Conservation (phyloP, 371 early-diverging fungal genomes). For the Mucor circinelloides region DNA sequence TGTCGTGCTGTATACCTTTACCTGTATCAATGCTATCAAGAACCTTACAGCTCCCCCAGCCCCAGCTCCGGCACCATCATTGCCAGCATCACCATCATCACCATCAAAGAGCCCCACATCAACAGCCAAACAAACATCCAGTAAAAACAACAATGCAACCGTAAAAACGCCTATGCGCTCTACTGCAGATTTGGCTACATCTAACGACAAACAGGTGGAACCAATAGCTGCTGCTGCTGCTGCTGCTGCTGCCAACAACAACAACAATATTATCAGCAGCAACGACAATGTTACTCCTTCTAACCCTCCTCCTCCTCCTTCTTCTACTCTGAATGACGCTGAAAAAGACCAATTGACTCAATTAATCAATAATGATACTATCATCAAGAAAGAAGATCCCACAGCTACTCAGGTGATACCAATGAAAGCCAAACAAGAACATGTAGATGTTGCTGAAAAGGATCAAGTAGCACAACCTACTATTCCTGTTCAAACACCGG, state of each 20-base stretch:
- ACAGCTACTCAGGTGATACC: not conserved
- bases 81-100: not conserved
- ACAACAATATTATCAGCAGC: not conserved
- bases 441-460: not conserved
- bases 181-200: not conserved
- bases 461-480: conserved; percentile 2
- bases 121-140: not conserved
- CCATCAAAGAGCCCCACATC: not conserved
- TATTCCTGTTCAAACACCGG: conserved; percentile 1
- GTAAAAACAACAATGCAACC: not conserved
- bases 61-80: not conserved
- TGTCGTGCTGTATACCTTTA: conserved; percentile 3
- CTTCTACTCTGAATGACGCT: not conserved
- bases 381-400: conserved; percentile 1
- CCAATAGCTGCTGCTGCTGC: no score
- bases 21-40: not conserved
- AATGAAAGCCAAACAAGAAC: not conserved
- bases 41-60: not conserved
- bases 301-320: not conserved
- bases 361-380: not conserved
- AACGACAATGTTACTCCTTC: not conserved
- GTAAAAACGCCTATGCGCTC: not conserved
- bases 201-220: not conserved
- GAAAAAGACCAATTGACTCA: not conserved
- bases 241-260: not conserved